A percentile compares a stretch with the other conserved stretches of the same genome.
phyloP scores from a whole-genome alignment of 129 eudicot genomes.

The Lactuca saligna region DNA sequence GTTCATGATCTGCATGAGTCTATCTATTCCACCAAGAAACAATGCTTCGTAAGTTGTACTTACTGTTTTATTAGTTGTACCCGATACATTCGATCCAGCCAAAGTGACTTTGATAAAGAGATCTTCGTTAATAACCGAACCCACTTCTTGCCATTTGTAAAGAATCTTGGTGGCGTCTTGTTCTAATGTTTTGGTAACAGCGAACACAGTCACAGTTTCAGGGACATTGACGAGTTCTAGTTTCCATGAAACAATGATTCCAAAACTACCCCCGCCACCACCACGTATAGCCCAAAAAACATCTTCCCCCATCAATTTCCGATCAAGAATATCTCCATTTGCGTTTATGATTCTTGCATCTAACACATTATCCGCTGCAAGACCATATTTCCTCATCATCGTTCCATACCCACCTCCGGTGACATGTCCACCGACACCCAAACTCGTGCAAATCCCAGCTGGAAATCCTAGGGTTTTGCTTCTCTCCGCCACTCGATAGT shows the following conservation, averaged over 20 bases:
- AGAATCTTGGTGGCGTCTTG: conserved; percentile 22
- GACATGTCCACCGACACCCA: conserved; percentile 28
- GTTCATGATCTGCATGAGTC: conserved; percentile 17
- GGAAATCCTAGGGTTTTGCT: conserved; percentile 20
- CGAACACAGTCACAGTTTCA: conserved; percentile 29
- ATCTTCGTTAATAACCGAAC: conserved; percentile 24
- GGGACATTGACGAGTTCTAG: conserved; percentile 29
- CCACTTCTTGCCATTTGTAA: conserved; percentile 25
- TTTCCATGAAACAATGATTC: conserved; percentile 25
- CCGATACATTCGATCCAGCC: background rate
- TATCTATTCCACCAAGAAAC: conserved; percentile 32
- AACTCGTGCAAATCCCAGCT: conserved; percentile 20
- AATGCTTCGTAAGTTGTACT: conserved; percentile 26
- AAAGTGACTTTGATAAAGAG: conserved; percentile 22
- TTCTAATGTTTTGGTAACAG: conserved; percentile 15
- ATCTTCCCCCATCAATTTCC: conserved; percentile 38
- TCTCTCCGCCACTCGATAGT: conserved; percentile 30
- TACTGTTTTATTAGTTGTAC: conserved; percentile 1
- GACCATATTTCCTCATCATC: conserved; percentile 36
- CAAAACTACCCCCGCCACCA: conserved; percentile 38
- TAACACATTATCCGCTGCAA: conserved; percentile 24
- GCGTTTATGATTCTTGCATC: conserved; percentile 29
- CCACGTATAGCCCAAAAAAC: conserved; percentile 35
- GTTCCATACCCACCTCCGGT: conserved; percentile 36
- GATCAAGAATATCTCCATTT: conserved; percentile 6